Evolutionary conservation across 2,329 filamentous ascomycete genomes (phyloP), one percentile per base, ranked within the genome.

Genomic region (Torrubiella hemipterigena): DNA sequence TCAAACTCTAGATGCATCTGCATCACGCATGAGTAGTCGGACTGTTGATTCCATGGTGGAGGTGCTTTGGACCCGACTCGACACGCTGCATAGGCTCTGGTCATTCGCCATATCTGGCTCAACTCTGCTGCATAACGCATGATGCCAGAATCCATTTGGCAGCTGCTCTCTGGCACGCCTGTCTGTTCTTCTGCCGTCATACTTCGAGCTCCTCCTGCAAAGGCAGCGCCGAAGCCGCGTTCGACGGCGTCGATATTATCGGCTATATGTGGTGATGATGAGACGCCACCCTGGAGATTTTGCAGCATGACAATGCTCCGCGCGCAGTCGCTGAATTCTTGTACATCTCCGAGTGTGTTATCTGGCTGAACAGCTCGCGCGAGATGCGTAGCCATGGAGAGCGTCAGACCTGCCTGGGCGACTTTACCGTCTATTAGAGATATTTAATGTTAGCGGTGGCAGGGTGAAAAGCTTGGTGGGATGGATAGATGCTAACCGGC

Each of bases 21-120:
- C 30, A 65, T 58, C 17, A 68, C 62, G n/a, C 53, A 58, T 1
- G 65, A 61, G 38, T 69, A 69, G 30, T 69, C 64, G 0, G 66
- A 70, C 27, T 64, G 53, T 1, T 62, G 54, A 8, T 61, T 65
- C 65, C 65, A 50, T 3, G 48, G 48, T 3, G 48, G 44, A 5
- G 41, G 42, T 4, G 65, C 15, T 55, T 56, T 58, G 6, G 59
- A 54, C 20, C 52, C 56, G 12, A 64, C 62, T 16, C 58, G 55
- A 15, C 52, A 52, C 12, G 61, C 55, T 0, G 64, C 63, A 42
- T 68, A 69, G 26, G 51, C 49, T 4, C 60, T 54, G 9, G 60
- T 60, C 37, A 60, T 61, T 24, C 59, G 57, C 53, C 65, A 70
- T 2, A 60, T 58, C 32, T 66, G 57, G 28, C 58, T 62, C 7